Base-by-base conservation (phyloP, 2,329 filamentous ascomycete genomes). In the Pezicula neosporulosa region DNA sequence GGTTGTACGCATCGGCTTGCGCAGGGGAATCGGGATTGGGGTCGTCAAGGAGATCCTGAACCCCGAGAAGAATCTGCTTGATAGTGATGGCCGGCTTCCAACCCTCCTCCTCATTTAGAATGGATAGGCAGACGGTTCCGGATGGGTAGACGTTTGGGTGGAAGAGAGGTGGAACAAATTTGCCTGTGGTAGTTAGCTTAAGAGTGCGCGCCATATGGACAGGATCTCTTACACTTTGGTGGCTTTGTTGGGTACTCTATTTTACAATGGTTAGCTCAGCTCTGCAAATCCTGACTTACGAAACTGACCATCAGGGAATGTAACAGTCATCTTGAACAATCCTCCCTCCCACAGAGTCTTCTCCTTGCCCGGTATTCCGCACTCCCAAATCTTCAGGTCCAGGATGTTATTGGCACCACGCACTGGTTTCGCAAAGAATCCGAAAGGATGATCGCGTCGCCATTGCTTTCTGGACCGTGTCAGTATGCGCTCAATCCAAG, bases 61-160 rank as follows among this genome's bases (percentile, higher is more conserved):
- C 96, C 45, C 94, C 94, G 1, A 97, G 80, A 6, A 97, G 81
- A 57, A 99, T 97, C 72, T 97, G 91, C 74, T 97, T 97, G 69
- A 99, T 90, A 0, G 94, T 99, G 65, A 99, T 99, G 6, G 94
- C 93, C 1, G 94, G 95, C 71, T 96, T 95, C 94, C 95, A 99
- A 6, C 89, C 92, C 69, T 99, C 94, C 64, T 99, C 94, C 70
- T 99, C 95, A 73, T 97, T 99, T 59, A 99, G 75, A 60, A 99
- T 99, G 27, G 90, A 96, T 19, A 99, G 81, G 68, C 94, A 99
- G 56, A 99, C 94, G 44, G 94, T 99, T 60, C 94, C 95, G 1
- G 93, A 97, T 0, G 94, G 94, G 69, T 99, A 99, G 60, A 99
- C 94, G 70, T 99, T 99, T 0, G 94, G 94, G 67, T 99, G 94